Base-by-base conservation (phyloP, 306 rosid genomes). In the Cyclanthera cordifolia region DNA sequence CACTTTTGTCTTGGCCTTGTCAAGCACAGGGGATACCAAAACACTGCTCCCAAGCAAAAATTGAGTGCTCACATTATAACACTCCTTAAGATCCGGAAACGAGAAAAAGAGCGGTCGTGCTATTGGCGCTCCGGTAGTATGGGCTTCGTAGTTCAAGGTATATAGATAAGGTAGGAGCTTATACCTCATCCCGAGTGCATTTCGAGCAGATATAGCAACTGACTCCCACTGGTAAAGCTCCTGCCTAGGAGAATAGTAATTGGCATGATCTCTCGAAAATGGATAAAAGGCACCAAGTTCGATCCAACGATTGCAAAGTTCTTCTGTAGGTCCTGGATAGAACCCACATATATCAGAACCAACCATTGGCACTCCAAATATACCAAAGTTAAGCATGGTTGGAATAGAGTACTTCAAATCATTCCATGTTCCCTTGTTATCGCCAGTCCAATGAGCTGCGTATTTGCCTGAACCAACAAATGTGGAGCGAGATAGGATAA, bases 381-480 rank as follows among this genome's bases (percentile, higher is more conserved):
- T 86, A 25, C 99, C 99, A 54, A 93, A 93, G 56, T 93, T 93
- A 53, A 93, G 86, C 87, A 93, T 82, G 34, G 96, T 90, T 5
- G 96, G 83, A 69, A 93, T 93, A 43, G 99, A 89, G 85, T 84
- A 83, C 81, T 50, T 84, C 79, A 93, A 83, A 74, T 93, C 81
- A 21, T 93, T 83, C 96, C 96, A 93, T 9, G 91, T 87, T 13
- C 88, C 99, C 71, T 87, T 76, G 56, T 93, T 93, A 79, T 90
- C 99, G 24, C 99, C 99, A 0, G 99, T 93, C 99, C 99, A 93
- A 79, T 93, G 99, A 41, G 99, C 99, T 53, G 86, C 84, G 55
- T 93, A 93, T 79, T 85, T 87, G 6, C 96, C 96, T 0, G 96
- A 86, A 68, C 99, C 98, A 0, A 93, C 98, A 64, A 75, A 93